Base-by-base conservation (phyloP, 2,329 filamentous ascomycete species). In the Cercospora berteroae region DNA sequence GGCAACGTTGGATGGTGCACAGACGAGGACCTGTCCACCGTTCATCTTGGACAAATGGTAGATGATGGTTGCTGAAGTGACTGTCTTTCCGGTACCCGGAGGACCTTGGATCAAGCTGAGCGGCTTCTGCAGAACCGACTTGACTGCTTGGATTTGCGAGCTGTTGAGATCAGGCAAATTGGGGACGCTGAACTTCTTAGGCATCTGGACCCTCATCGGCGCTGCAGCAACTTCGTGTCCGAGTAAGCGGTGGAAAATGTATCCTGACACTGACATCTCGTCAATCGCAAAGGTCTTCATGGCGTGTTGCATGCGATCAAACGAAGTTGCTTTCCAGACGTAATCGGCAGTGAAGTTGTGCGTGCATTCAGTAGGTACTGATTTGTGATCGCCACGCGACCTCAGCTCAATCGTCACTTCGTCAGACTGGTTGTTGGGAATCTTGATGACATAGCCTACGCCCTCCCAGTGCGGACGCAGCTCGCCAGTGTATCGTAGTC, bases 221-320 rank as follows among this genome's bases (percentile, higher is more conserved):
- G 93, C 94, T 44, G 94, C 89, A 29, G 93, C 93, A 67, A 98
- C 95, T 78, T 98, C 94, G 76, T 98, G 93, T 63, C 95, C 95
- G 33, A 99, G 88, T 23, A 99, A 86, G 72, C 95, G 95, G 79
- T 99, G 95, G 83, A 98, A 99, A 71, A 99, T 97, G 81, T 97
- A 99, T 42, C 95, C 95, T 23, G 95, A 98, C 52, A 99, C 94
- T 76, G 94, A 97, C 90, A 96, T 92, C 80, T 99, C 95, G 74
- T 99, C 94, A 55, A 98, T 89, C 5, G 95, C 95, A 78, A 99
- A 99, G 0, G 93, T 98, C 85, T 97, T 98, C 94, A 99, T 98
- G 64, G 95, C 96, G 72, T 94, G 88, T 80, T 99, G 95, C 95
- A 99, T 99, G 70, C 95, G 94, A 77, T 99, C 95, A 78, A 99